Evolutionary conservation across 371 early-diverging fungal genomes (phyloP).

Genomic region (Mortierella sp.): DNA sequence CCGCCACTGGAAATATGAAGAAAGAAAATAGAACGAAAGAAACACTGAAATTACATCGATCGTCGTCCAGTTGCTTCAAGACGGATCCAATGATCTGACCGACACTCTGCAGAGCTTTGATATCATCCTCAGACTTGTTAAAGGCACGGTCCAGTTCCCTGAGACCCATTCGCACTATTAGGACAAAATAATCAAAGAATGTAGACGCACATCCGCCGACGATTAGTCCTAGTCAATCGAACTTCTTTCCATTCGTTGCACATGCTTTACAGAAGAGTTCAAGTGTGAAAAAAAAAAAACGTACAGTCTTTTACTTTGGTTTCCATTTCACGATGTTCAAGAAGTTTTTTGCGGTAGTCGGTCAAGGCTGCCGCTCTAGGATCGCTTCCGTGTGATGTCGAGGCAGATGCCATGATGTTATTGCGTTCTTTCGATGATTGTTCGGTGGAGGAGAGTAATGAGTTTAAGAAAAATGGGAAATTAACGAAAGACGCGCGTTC

Average conservation of each 20-base stretch:
- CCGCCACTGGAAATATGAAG: too few relatives aligned
- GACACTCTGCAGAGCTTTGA: conserved; percentile 98
- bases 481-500: conserved; percentile 5
- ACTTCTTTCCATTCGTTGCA: too few relatives aligned
- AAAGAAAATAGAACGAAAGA: neutral
- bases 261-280: too few relatives aligned
- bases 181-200: too few relatives aligned
- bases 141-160: conserved; percentile 69
- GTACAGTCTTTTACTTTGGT: conserved; percentile 94
- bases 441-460: too few relatives aligned
- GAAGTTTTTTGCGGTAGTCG: conserved; percentile 87
- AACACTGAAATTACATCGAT: conserved; percentile 79
- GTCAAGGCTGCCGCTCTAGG: conserved; percentile 81
- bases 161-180: conserved; percentile 91
- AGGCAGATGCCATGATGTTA: conserved; percentile 37
- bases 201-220: too few relatives aligned
- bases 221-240: too few relatives aligned
- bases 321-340: conserved; percentile 95
- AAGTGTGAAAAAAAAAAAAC: neutral
- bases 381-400: conserved; percentile 26
- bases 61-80: conserved; percentile 97
- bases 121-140: conserved; percentile 97
- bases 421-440: too few relatives aligned
- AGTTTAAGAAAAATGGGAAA: neutral
- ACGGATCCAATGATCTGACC: conserved; percentile 99